Evolutionary conservation across 1,284 basidiomycete species (phyloP), one percentile per base, ranked within the genome.

Genomic region (Phlebopus sp.): DNA sequence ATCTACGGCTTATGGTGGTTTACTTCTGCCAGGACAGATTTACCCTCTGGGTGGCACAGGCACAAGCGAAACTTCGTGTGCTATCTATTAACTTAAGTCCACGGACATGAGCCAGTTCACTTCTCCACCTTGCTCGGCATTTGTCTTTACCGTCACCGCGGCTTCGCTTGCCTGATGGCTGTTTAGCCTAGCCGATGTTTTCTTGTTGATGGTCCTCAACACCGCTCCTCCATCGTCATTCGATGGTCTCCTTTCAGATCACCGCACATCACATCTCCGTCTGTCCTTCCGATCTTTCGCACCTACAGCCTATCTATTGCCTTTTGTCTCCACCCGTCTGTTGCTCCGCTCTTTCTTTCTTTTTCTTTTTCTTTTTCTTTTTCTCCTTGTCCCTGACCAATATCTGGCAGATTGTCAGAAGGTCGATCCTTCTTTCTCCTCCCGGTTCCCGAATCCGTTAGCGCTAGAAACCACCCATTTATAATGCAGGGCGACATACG

Each of bases 51-150:
- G 63, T 66, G 63, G 52, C 51, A 68, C 67, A 69, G 68, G 62
- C 50, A 65, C 66, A 62, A 59, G 62, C 62, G 64, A 64, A 54
- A 55, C 57, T 64, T 68, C 66, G 63, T 60, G 55, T 64, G 63
- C 57, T 59, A 61, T 66, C 55, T 46, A 64, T 64, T 64, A 68
- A 68, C 63, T 65, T 65, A 65, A 65, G 56, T 65, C 63, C 63
- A 69, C 63, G 63, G 63, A 69, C 63, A 68, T 65, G 59, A 55
- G 59, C 47, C 60, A 58, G 56, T 45, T 63, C 49, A 46, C 53
- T 57, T 54, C 41, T 64, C 51, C 53, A 59, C 51, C 49, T 44
- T 65, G 60, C 54, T 64, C 63, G 66, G 66, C 66, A 64, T 56
- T 54, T 53, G 62, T 55, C 44, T 39, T 53, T 67, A 51, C 63